Percentiles rank a stretch among this genome's conserved stretches.
phyloP scores from a whole-genome alignment of 2,329 filamentous ascomycete genomes.

The Aspergillus pseudonomiae region DNA sequence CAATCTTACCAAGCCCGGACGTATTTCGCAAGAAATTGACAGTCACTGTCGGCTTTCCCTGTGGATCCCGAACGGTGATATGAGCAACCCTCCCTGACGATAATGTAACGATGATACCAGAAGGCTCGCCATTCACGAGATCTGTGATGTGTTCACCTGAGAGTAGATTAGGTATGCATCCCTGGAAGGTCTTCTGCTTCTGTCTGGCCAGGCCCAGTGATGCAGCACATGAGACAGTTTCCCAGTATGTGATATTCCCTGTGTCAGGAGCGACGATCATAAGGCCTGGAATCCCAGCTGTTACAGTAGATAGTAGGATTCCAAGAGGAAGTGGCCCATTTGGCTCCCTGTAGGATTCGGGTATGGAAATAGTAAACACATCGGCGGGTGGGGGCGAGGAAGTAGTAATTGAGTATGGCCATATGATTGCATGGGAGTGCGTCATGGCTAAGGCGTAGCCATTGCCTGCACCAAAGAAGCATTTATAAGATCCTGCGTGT shows the following conservation, averaged over 20 bases:
- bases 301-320: slow-evolving; percentile 76
- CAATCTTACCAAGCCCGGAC: slow-evolving; percentile 53
- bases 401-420: slow-evolving; percentile 70
- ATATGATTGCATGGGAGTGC: slow-evolving; percentile 80
- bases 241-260: slow-evolving; percentile 91
- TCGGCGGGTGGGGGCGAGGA: slow-evolving; percentile 51
- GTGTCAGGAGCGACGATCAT: slow-evolving; percentile 81
- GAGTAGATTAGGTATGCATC: slow-evolving; percentile 71
- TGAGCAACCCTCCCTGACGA: slow-evolving; percentile 87
- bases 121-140: slow-evolving; percentile 80
- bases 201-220: slow-evolving; percentile 82
- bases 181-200: slow-evolving; percentile 77
- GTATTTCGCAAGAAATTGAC: slow-evolving; percentile 73
- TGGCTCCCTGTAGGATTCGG: slow-evolving; percentile 67
- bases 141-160: slow-evolving; percentile 77
- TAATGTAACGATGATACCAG: slow-evolving; percentile 82
- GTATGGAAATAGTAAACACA: slow-evolving; percentile 78
- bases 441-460: slow-evolving; percentile 82
- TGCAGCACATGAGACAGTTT: slow-evolving; percentile 86
- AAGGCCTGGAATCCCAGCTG: slow-evolving; percentile 79
- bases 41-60: slow-evolving; percentile 80
- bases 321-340: slow-evolving; percentile 79
- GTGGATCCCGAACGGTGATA: slow-evolving; percentile 79
- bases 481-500: slow-evolving; percentile 63
- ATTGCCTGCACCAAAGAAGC: slow-evolving; percentile 64